Conservation (phyloP, 345 rosid species). For the Lepidium didymum region DNA sequence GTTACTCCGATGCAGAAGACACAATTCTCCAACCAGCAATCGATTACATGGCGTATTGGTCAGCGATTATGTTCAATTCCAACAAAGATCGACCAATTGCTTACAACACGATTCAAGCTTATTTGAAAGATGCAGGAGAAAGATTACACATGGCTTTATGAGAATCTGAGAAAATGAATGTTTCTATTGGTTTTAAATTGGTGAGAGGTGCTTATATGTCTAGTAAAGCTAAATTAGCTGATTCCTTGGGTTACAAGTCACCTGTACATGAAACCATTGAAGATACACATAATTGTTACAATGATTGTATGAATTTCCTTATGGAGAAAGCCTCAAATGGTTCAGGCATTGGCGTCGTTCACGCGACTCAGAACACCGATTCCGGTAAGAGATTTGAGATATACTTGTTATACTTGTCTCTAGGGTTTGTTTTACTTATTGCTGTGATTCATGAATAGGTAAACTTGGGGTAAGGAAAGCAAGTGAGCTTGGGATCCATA, state of each 20-base stretch:
- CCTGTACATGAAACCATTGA: conserved; percentile 44
- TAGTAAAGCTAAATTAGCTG: no score
- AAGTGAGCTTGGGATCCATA: conserved; percentile 48
- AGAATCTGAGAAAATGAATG: conserved; percentile 29
- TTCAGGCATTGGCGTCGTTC: conserved; percentile 40
- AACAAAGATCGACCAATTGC: conserved; percentile 37
- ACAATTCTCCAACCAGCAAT: no score
- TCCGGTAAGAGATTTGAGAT: conserved; percentile 40
- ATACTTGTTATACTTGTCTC: background rate
- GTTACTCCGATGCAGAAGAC: no score
- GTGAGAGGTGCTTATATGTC: no score
- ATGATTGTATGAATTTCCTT: conserved; percentile 60
- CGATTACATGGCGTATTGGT: conserved; percentile 60
- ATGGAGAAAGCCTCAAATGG: conserved; percentile 49
- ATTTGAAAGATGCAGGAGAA: conserved; percentile 71
- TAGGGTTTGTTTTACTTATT: background rate
- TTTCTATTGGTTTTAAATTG: no score
- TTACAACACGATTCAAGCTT: conserved; percentile 68
- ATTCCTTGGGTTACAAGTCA: no score
- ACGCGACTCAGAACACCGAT: conserved; percentile 80
- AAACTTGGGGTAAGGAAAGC: conserved; percentile 58
- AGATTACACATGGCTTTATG: conserved; percentile 43
- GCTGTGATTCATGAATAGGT: conserved; percentile 29
- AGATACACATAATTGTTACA: conserved; percentile 71
- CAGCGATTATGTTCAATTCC: conserved; percentile 43